Conservation (phyloP, 805 yeast species). For the Groenewaldozyma tartarivorans region DNA sequence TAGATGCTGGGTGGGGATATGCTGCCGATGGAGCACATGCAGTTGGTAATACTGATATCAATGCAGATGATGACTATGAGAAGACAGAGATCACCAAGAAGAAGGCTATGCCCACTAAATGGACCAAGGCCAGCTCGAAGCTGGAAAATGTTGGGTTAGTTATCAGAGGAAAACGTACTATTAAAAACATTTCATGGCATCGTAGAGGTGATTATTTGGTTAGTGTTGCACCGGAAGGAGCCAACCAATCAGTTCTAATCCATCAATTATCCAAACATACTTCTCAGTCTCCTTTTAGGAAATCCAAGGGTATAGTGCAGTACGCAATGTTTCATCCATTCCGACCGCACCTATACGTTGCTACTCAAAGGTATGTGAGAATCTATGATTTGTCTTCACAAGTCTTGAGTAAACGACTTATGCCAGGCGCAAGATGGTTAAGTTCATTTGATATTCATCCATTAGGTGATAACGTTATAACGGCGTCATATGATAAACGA, state of each 20-base stretch:
- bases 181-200: conserved; percentile 89
- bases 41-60: conserved; percentile 24
- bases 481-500: conserved; percentile 88
- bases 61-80: conserved; percentile 29
- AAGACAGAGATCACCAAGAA: conserved; percentile 22
- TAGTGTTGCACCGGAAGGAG: conserved; percentile 90
- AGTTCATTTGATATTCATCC: conserved; percentile 90
- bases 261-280: conserved; percentile 92
- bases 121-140: conserved; percentile 70
- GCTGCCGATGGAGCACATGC: conserved; percentile 30
- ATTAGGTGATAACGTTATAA: conserved; percentile 87
- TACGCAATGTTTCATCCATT: conserved; percentile 96
- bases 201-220: conserved; percentile 95
- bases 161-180: conserved; percentile 51
- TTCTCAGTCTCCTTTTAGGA: conserved; percentile 91
- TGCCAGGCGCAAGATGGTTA: conserved; percentile 96
- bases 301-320: conserved; percentile 87
- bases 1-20: conserved; percentile 90
- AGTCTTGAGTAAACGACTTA: conserved; percentile 66
- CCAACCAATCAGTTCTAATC: conserved; percentile 78
- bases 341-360: conserved; percentile 87
- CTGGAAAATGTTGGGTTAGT: conserved; percentile 68
- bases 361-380: conserved; percentile 86
- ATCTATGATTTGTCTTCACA: conserved; percentile 87
- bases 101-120: conserved; percentile 47